phyloP scores from a whole-genome alignment of 352 stramenopile genomes.

The Aphanomyces stellatus region DNA sequence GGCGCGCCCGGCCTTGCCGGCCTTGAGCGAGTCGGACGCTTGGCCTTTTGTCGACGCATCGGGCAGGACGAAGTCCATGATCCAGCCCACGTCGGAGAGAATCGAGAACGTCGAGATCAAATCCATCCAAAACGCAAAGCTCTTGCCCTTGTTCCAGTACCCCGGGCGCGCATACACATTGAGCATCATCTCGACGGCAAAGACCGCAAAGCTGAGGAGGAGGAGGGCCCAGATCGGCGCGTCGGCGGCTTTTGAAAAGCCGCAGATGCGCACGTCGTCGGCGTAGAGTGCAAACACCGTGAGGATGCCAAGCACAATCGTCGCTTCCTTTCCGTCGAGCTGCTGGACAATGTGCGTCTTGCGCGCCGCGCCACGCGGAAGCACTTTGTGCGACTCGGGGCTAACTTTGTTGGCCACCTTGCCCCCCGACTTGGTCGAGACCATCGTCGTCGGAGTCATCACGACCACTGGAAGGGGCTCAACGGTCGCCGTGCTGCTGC shows the following conservation, averaged over 20 bases:
- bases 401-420: conserved; percentile 22
- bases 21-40: conserved; percentile 52
- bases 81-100: conserved; percentile 84
- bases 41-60: conserved; percentile 22
- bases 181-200: conserved; percentile 49
- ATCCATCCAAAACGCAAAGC: conserved; percentile 91
- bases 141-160: conserved; percentile 66
- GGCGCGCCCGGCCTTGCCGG: conserved; percentile 73
- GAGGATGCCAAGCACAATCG: conserved; percentile 49
- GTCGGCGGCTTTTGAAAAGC: conserved; percentile 58
- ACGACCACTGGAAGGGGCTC: neutral
- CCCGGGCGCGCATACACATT: conserved; percentile 64
- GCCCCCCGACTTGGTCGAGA: conserved; percentile 8
- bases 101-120: conserved; percentile 90
- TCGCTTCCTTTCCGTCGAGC: conserved; percentile 68
- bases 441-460: neutral
- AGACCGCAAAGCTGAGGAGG: conserved; percentile 72
- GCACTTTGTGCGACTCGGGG: conserved; percentile 7
- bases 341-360: conserved; percentile 28
- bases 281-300: conserved; percentile 85
- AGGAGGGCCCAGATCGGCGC: conserved; percentile 66
- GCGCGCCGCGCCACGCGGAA: neutral
- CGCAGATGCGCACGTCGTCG: conserved; percentile 69
- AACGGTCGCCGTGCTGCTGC: neutral
- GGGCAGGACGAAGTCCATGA: conserved; percentile 56